A percentile compares a stretch with the other conserved stretches of the same genome.
Evolutionary conservation across 2,329 filamentous ascomycete species (phyloP).

Genomic region (Beauveria sp.): DNA sequence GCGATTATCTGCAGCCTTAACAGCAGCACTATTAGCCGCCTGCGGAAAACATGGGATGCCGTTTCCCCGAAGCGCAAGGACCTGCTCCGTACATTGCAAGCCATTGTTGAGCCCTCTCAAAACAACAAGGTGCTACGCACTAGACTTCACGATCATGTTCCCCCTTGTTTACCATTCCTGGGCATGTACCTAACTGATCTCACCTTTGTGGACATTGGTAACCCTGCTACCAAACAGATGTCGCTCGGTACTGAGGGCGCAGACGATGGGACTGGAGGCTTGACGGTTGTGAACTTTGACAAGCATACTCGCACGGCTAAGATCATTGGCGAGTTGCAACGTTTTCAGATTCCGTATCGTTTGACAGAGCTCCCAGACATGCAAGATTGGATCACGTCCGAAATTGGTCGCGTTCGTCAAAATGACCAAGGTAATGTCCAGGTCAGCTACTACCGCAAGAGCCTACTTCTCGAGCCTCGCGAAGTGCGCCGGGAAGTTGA

Average conservation of each 20-base stretch:
- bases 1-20: slow-evolving; percentile 93
- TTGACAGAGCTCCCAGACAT: slow-evolving; percentile 78
- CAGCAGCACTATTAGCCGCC: slow-evolving; percentile 79
- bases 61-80: slow-evolving; percentile 79
- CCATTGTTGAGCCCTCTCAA: slow-evolving; percentile 80
- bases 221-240: slow-evolving; percentile 75
- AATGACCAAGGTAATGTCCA: slow-evolving; percentile 48
- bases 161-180: slow-evolving; percentile 89
- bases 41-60: slow-evolving; percentile 87
- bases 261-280: slow-evolving; percentile 56
- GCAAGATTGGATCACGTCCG: slow-evolving; percentile 84
- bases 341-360: slow-evolving; percentile 90
- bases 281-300: slow-evolving; percentile 93
- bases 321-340: slow-evolving; percentile 91
- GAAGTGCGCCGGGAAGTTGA: slow-evolving; percentile 36
- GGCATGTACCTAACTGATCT: slow-evolving; percentile 94
- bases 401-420: slow-evolving; percentile 69
- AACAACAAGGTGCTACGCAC: slow-evolving; percentile 85
- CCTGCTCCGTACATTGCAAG: slow-evolving; percentile 68
- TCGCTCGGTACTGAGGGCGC: slow-evolving; percentile 37
- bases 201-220: slow-evolving; percentile 92
- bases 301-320: slow-evolving; percentile 92
- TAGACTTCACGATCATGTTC: slow-evolving; percentile 75
- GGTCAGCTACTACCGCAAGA: slow-evolving; percentile 68
- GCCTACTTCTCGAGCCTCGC: slow-evolving; percentile 72